Evolutionary conservation across 305 asterid species (phyloP), one percentile per base, ranked within the genome.

Genomic region (Fraxinus greggii): DNA sequence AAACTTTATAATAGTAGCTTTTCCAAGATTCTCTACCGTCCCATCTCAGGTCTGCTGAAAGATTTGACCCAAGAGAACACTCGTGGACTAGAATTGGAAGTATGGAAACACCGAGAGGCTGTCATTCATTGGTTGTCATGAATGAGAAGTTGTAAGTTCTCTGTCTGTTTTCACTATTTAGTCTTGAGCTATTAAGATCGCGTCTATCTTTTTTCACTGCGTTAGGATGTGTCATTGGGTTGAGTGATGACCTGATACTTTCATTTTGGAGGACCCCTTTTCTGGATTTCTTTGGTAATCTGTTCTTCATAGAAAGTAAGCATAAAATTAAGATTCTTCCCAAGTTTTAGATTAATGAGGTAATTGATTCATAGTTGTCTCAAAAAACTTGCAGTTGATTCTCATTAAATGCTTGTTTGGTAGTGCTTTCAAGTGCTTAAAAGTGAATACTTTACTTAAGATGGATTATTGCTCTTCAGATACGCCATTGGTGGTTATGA

Each of bases 31-130:
- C 10, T 86, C 45, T 63, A 54, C 82, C 72, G 42, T 42, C 59
- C 59, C 21, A 2, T 86, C n/a, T 26, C 81, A 94, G 98, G 87
- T 87, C 95, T 85, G 97, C 94, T 73, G 97, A 94, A 91, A 91
- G 97, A 83, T 93, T 92, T 79, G 98, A 94, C 85, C 97, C 97
- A 65, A 87, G 98, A 82, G 97, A 94, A 84, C 91, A 94, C 85
- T 83, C 95, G 32, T 94, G 97, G 98, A 84, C 85, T 77, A 89
- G 83, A 78, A 86, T 91, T 31, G 85, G 82, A 81, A 88, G 95
- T 56, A 93, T 93, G 97, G 86, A 78, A 75, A 81, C 87, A n/a
- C 84, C 73, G 72, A 90, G 94, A 86, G 96, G 96, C 76, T 87
- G 93, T 81, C 97, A 88, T 86, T 88, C 95, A 1, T 83, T 93